Base-by-base conservation (phyloP, 2,329 filamentous ascomycete genomes). In the Aspergillus fumigatiaffinis region DNA sequence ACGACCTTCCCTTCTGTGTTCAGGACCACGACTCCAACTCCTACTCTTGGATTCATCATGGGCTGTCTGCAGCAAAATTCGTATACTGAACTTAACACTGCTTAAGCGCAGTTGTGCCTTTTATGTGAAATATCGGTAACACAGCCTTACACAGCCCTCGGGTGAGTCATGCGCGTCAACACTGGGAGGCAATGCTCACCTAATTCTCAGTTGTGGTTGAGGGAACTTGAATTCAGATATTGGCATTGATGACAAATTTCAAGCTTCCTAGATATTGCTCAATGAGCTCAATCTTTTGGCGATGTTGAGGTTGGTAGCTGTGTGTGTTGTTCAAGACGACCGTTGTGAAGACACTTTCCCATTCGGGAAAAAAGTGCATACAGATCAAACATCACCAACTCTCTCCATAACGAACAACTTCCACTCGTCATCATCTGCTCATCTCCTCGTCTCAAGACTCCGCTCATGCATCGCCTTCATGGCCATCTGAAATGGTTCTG, bases 11-110 rank as follows among this genome's bases (percentile, higher is more conserved):
- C 75, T 4, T 72, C 66, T 1, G 60, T 50, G 55, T 77, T 74
- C 54, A 77, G 64, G 60, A 82, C 71, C 60, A 82, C 77, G 52
- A 79, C 79, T 23, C 72, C 81, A 10, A 84, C 76, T 48, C 81
- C 81, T 38, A 84, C 71, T 56, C 71, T 68, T 7, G 71, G 67
- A 38, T 38, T 38, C 32, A 38, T 38, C 1, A 7, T 38, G 14
- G 7, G 7, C 32, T 7, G 5, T 38, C 14, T 14, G 7, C 32
- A 38, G 14, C 14, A 17, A 35, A 17, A 38, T 17, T 3, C 1
- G 14, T 17, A 6, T 17, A 17, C 5, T 35, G 6, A 6, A 38
- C 14, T 17, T 3, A 6, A 17, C 14, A 4, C 3, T 38, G 0
- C 1, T 38, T 1, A 17, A 17, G 14, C 32, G 32, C 14, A 17